Conservation (phyloP, 2,329 filamentous ascomycete genomes). For the Botrytis sinoallii region DNA sequence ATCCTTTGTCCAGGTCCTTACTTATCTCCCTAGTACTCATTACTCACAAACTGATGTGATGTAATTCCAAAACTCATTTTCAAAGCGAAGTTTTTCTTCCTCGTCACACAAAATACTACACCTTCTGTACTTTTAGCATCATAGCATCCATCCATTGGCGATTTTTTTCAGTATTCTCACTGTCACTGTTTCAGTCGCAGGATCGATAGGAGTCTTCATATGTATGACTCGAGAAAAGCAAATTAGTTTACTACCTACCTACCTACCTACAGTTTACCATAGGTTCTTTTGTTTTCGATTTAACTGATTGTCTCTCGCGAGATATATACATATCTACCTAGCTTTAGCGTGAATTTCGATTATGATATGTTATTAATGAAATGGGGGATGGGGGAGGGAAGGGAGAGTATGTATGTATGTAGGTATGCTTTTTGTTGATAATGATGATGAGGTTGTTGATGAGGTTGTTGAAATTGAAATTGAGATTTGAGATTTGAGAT, state of each 20-base stretch:
- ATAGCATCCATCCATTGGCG: not conserved
- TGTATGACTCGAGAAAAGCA: conserved; percentile 3
- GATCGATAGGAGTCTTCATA: not conserved
- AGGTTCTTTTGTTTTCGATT: not conserved
- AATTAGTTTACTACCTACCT: conserved; percentile 1
- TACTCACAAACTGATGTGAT: conserved; percentile 2
- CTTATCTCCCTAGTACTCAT: not conserved
- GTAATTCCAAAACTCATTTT: not conserved
- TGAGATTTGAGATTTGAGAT: too few relatives aligned
- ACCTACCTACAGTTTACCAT: not conserved
- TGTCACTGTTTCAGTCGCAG: not conserved
- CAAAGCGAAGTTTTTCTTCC: not conserved
- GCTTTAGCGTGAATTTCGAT: not conserved
- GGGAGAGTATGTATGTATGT: too few relatives aligned
- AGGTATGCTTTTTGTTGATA: too few relatives aligned
- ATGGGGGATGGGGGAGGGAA: not conserved
- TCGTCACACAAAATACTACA: not conserved
- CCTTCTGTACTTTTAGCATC: conserved; percentile 13
- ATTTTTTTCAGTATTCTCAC: not conserved
- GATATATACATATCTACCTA: not conserved
- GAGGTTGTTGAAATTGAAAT: too few relatives aligned
- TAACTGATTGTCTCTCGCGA: not conserved
- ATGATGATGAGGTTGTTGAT: too few relatives aligned
- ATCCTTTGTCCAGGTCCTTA: not conserved
- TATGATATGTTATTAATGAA: not conserved